Conservation (phyloP, 148 eudicot genomes). For the Amaranthus hypochondriacus region DNA sequence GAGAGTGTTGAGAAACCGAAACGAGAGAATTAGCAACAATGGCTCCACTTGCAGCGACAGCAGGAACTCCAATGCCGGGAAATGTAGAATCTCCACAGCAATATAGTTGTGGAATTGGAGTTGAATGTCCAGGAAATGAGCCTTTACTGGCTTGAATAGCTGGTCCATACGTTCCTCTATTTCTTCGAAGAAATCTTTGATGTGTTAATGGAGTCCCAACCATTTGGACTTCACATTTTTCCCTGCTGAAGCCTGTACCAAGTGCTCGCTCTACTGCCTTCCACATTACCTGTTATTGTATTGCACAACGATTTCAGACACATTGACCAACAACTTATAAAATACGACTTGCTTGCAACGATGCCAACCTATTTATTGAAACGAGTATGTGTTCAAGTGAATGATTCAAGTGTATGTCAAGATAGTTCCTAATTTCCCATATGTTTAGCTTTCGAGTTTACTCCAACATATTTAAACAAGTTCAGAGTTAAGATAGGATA, state of each 20-base stretch:
- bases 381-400: not conserved
- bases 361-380: not conserved
- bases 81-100: constrained; percentile 98
- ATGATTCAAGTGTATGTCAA: not conserved
- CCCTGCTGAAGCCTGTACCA: constrained; percentile 73
- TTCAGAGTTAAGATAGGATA: too few species aligned
- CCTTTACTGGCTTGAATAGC: constrained; percentile 82
- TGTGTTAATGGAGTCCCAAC: constrained; percentile 95
- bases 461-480: too few species aligned
- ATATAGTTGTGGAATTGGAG: constrained; percentile 70
- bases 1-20: constrained; percentile 81
- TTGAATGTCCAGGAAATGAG: constrained; percentile 81
- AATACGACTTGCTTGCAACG: too few species aligned
- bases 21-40: constrained; percentile 92
- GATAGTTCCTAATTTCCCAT: too few species aligned
- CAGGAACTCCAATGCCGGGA: constrained; percentile 96
- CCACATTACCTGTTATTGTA: constrained; percentile 64
- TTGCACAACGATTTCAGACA: not conserved
- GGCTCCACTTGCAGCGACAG: constrained; percentile 99
- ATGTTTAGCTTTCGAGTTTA: too few species aligned
- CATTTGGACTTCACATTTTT: constrained; percentile 76
- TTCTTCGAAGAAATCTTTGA: constrained; percentile 69
- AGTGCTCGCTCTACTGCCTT: constrained; percentile 77
- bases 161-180: constrained; percentile 95
- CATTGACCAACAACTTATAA: not conserved